Base-by-base conservation (phyloP, 2,329 filamentous ascomycete genomes). In the Penicillium verrucosum region DNA sequence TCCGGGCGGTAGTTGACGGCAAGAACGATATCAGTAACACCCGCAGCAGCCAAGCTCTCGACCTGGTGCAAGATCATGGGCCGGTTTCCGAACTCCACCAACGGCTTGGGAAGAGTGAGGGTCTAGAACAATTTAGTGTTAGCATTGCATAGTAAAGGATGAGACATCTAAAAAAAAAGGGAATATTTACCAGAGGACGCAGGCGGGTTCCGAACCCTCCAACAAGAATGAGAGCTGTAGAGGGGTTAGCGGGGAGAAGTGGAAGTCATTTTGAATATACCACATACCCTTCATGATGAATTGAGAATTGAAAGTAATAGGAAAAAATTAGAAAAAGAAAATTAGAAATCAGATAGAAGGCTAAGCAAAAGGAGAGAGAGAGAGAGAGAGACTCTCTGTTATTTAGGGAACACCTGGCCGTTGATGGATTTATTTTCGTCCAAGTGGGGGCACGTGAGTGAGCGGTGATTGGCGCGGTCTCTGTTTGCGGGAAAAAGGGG, bases 51-150 rank as follows among this genome's bases (percentile, higher is more conserved):
- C 66, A 99, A 85, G 65, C 91, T 92, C 80, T 97, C 92, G 69
- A 99, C 90, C 80, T 99, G 93, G 80, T 97, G 93, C 72, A 95
- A 84, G 77, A 99, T 97, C 93, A 99, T 99, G 75, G 92, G 94
- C 80, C 94, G 93, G 85, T 99, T 99, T 73, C 86, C 92, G 73
- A 99, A 99, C 80, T 99, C 93, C 72, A 99, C 94, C 67, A 99
- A 85, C 65, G 94, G 93, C 80, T 97, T 99, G 61, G 93, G 93
- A 66, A 97, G 89, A 50, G 94, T 97, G 73, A 99, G 86, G 69
- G 93, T 99, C 91, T 96, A 75, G 53, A 38, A 23, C 42, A 41
- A 41, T 44, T 46, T 30, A 27, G n/a, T 4, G 50, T 67, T 54
- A 68, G 64, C 52, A 61, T 53, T 50, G 51, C 2, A 23, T 16